A percentile compares a stretch with the other conserved stretches of the same genome.
Conservation (phyloP, 306 rosid species). For the Spatholobus suberectus region DNA sequence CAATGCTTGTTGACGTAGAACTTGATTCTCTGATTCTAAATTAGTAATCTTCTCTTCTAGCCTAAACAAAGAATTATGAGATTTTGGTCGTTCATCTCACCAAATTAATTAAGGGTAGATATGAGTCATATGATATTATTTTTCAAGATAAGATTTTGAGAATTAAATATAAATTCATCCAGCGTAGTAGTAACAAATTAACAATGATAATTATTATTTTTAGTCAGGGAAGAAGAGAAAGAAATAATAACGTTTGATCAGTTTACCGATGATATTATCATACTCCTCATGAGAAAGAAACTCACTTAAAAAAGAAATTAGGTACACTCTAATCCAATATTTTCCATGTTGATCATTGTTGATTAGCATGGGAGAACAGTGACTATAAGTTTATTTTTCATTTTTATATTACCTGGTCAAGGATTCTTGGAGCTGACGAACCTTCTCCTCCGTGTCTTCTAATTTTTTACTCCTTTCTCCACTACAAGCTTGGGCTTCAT, state of each 20-base stretch:
- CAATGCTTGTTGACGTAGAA: conserved; percentile 89
- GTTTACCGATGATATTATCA: conserved; percentile 32
- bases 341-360: neutral
- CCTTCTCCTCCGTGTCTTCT: conserved; percentile 80
- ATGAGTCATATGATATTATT: conserved; percentile 30
- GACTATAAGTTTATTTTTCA: conserved; percentile 16
- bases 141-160: conserved; percentile 21
- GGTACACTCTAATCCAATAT: conserved; percentile 20
- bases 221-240: conserved; percentile 30
- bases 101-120: conserved; percentile 22
- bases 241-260: conserved; percentile 35
- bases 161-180: conserved; percentile 11
- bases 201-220: neutral
- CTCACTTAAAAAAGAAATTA: neutral
- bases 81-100: conserved; percentile 44
- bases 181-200: neutral
- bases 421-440: conserved; percentile 73
- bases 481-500: conserved; percentile 56
- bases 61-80: conserved; percentile 59
- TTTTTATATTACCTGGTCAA: conserved; percentile 69
- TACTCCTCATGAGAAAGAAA: conserved; percentile 20
- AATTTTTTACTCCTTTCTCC: conserved; percentile 63
- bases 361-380: conserved; percentile 22
- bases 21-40: conserved; percentile 88
- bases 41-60: conserved; percentile 85